phyloP scores from a whole-genome alignment of 805 yeast species.

The Limtongia smithiae region DNA sequence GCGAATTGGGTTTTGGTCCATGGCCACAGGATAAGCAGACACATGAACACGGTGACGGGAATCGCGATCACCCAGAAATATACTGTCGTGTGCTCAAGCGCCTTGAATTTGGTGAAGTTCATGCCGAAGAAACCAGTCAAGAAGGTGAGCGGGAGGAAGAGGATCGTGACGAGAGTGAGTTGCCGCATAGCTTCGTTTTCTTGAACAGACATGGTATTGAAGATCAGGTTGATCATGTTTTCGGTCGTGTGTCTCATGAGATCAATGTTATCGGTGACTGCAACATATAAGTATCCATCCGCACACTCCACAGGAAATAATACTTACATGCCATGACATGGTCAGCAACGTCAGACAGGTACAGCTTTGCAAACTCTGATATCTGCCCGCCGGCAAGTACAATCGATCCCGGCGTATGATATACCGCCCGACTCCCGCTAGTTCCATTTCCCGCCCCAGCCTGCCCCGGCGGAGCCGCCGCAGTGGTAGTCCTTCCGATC shows the following conservation, averaged over 20 bases:
- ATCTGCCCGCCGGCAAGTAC: slow-evolving; percentile 34
- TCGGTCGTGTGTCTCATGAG: slow-evolving; percentile 52
- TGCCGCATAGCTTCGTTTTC: slow-evolving; percentile 54
- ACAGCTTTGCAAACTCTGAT: slow-evolving; percentile 46
- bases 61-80: slow-evolving; percentile 50
- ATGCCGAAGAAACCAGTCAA: slow-evolving; percentile 62
- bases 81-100: slow-evolving; percentile 40
- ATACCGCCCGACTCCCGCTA: too few species aligned
- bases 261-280: slow-evolving; percentile 49
- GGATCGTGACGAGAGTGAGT: slow-evolving; percentile 54
- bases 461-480: too few species aligned
- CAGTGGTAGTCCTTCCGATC: too few species aligned
- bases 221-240: slow-evolving; percentile 50
- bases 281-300: too few species aligned
- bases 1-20: slow-evolving; percentile 2
- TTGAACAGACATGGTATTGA: slow-evolving; percentile 55
- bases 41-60: slow-evolving; percentile 37
- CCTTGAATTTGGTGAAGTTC: slow-evolving; percentile 48
- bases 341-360: slow-evolving; percentile 55
- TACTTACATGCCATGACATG: slow-evolving; percentile 45
- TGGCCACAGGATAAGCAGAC: slow-evolving; percentile 33
- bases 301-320: too few species aligned
- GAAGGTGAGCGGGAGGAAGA: slow-evolving; percentile 56
- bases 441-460: too few species aligned
- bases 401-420: too few species aligned